Base-by-base conservation (phyloP, 192 early-diverging fungal genomes). In the Backusella westeae region DNA sequence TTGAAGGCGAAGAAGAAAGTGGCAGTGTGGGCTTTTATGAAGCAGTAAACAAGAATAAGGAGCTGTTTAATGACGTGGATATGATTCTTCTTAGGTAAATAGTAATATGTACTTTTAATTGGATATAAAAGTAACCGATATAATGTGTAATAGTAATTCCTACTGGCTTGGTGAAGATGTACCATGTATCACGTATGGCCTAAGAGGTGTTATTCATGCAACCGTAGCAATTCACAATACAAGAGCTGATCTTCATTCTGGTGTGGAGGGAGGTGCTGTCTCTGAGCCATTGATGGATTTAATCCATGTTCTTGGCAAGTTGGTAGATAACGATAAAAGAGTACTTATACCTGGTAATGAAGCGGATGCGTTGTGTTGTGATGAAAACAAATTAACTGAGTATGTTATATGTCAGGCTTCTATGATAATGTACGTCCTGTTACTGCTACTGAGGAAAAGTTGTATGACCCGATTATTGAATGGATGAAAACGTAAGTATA, bases 1-100 rank as follows among this genome's bases (percentile, higher is more conserved):
- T 94, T 36, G 93, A 94, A 77, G 93, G 93, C 46, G 93, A 94
- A 78, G 93, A 94, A 76, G 93, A 94, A 75, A 88, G 88, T 71
- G 92, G 93, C 34, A 93, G 92, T 74, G 78, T 85, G 6, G 93
- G 93, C 0, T 87, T 94, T 71, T 86, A 84, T 75, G 85, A 90
- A 36, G 89, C 90, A 5, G 82, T 93, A 6, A 86, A 84, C 34
- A 79, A 85, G 46, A 81, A 86, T 42, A 87, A 87, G 26, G 74
- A 75, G 19, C 53, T 89, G 8, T 86, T 89, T 65, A 68, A 81
- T 46, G 85, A 88, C 46, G 84, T 84, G 2, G 88, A 89, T 67
- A 84, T 89, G 29, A 85, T 89, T 38, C 74, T 89, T 59, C 46
- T 89, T 9, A 88, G 87, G 87, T 88, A 78, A 39, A 42, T 8